Conservation (phyloP, 148 eudicot genomes). For the Heliamphora exappendiculata region DNA sequence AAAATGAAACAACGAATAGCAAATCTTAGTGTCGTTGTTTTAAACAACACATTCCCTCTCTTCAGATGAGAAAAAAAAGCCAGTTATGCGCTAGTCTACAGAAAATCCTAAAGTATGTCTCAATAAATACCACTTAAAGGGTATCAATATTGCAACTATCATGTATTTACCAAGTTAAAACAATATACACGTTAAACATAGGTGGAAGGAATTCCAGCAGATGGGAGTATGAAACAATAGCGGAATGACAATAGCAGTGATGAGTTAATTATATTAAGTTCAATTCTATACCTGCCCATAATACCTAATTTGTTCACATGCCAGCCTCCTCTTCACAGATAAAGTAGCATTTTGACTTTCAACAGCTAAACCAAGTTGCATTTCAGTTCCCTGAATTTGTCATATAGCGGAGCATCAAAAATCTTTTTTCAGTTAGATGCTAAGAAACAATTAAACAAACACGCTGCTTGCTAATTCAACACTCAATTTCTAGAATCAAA, state of each 20-base stretch:
- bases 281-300: constrained; percentile 53
- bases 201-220: neutral
- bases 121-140: neutral
- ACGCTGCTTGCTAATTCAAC: neutral
- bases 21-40: no score
- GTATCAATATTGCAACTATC: no score
- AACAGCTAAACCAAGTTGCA: constrained; percentile 82
- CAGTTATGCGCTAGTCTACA: neutral
- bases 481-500: neutral
- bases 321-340: constrained; percentile 88
- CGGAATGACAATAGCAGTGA: neutral
- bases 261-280: no score
- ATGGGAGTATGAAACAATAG: neutral
- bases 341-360: constrained; percentile 75
- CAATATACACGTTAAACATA: neutral
- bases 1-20: no score
- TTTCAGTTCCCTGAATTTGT: constrained; percentile 71
- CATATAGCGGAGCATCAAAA: constrained; percentile 8
- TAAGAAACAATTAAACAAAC: neutral
- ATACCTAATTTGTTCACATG: constrained; percentile 75
- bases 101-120: no score
- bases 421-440: neutral
- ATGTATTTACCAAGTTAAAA: neutral
- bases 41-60: neutral
- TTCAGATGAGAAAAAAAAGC: neutral